phyloP scores from a whole-genome alignment of 1,139 yeast genomes.

The Zygotorulaspora mrakii region DNA sequence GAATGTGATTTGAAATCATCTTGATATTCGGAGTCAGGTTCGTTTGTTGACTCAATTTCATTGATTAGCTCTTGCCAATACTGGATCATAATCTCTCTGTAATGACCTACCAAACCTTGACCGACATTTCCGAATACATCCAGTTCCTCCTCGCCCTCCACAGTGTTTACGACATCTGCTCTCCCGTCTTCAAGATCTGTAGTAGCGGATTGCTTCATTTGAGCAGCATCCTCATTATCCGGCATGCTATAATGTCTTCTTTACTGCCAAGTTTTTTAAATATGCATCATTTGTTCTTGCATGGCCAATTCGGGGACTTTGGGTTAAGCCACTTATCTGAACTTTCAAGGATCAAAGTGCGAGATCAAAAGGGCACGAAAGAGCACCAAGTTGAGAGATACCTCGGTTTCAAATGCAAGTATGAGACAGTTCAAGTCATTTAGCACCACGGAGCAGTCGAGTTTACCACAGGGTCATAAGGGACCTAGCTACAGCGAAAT shows the following conservation, averaged over 20 bases:
- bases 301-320: not conserved
- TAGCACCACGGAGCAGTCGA: constrained; percentile 30
- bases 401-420: not conserved
- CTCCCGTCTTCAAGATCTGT: constrained; percentile 9
- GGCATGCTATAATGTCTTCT: constrained; percentile 3
- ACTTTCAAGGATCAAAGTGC: constrained; percentile 1
- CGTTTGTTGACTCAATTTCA: constrained; percentile 57
- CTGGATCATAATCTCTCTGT: constrained; percentile 85
- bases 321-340: not conserved
- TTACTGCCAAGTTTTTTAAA: not conserved
- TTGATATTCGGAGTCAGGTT: constrained; percentile 30
- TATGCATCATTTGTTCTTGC: not conserved
- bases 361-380: not conserved
- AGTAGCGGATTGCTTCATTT: not conserved
- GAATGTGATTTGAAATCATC: constrained; percentile 88
- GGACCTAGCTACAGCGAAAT: constrained; percentile 74
- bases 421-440: constrained; percentile 33
- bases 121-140: constrained; percentile 92
- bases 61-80: constrained; percentile 97
- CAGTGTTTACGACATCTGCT: constrained; percentile 13
- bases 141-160: constrained; percentile 39
- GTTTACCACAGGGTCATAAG: constrained; percentile 36
- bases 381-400: not conserved
- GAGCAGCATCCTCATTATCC: constrained; percentile 4
- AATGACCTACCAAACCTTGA: constrained; percentile 80